A percentile compares a stretch with the other conserved stretches of the same genome.
These are phyloP conservation scores for Colletotrichum chlorophyti DNA, from an alignment of 2,329 filamentous ascomycete species.

Conservation along the genomic window DNA sequence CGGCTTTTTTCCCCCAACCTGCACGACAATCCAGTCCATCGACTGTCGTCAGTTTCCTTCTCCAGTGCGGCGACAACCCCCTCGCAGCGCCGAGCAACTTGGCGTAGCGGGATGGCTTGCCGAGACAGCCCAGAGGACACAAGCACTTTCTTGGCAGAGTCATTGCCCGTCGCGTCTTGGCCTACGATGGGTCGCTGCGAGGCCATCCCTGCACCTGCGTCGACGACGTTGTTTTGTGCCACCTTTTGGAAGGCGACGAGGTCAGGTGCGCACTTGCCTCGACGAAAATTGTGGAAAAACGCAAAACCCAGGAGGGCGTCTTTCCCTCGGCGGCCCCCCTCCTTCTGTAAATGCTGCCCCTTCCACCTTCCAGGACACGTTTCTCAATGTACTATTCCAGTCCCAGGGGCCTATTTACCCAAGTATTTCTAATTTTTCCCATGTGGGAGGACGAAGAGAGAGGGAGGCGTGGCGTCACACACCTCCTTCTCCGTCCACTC, in stretches of 20 bases:
- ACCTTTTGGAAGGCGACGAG: too few relatives aligned
- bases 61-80: slow-evolving; percentile 23
- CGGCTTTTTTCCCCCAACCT: neutral
- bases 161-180: slow-evolving; percentile 23
- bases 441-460: neutral
- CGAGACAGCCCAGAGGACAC: slow-evolving; percentile 23
- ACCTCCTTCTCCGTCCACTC: too few relatives aligned
- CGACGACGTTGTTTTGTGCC: too few relatives aligned
- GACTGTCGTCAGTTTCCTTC: neutral
- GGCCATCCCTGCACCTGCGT: slow-evolving; percentile 9
- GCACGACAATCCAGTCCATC: slow-evolving; percentile 4
- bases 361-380: too few relatives aligned
- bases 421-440: too few relatives aligned
- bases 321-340: too few relatives aligned
- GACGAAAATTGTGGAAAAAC: too few relatives aligned
- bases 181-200: neutral
- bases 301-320: too few relatives aligned
- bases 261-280: too few relatives aligned
- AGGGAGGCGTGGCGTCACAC: slow-evolving; percentile 5
- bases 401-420: too few relatives aligned
- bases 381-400: too few relatives aligned
- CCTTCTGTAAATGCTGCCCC: too few relatives aligned
- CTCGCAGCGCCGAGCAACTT: slow-evolving; percentile 28
- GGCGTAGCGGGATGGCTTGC: slow-evolving; percentile 28
- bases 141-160: slow-evolving; percentile 29